phyloP scores from a whole-genome alignment of 1,139 yeast species.

The Pichia sp. region DNA sequence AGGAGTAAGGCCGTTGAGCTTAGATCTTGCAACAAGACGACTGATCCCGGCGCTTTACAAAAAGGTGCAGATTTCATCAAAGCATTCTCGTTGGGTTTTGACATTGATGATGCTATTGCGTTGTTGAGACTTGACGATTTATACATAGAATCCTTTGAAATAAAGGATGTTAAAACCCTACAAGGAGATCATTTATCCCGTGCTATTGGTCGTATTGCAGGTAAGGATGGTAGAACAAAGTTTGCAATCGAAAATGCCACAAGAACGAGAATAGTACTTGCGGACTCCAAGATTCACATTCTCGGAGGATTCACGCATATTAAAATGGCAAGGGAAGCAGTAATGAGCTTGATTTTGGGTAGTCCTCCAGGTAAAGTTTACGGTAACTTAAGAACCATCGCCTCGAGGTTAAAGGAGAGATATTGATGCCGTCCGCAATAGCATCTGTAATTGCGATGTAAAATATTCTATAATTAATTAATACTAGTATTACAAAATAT shows the following conservation, averaged over 20 bases:
- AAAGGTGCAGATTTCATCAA: constrained; percentile 95
- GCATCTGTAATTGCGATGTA: background rate
- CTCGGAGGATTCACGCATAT: constrained; percentile 96
- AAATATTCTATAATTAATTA: background rate
- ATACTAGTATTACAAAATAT: background rate
- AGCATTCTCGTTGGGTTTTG: constrained; percentile 94
- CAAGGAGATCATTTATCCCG: constrained; percentile 95
- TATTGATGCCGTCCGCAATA: constrained; percentile 43
- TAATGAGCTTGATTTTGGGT: constrained; percentile 90
- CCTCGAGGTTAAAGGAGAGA: constrained; percentile 95
- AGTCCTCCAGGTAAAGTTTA: constrained; percentile 98
- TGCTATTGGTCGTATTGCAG: constrained; percentile 99
- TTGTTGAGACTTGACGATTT: constrained; percentile 88
- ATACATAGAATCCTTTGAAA: constrained; percentile 93
- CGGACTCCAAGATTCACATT: constrained; percentile 93
- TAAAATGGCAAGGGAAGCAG: constrained; percentile 96
- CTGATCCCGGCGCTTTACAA: constrained; percentile 91
- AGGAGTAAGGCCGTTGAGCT: constrained; percentile 81
- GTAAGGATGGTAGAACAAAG: constrained; percentile 98
- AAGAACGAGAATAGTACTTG: constrained; percentile 93
- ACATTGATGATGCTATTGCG: constrained; percentile 95
- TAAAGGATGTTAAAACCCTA: constrained; percentile 93
- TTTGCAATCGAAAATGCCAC: constrained; percentile 98
- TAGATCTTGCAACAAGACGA: constrained; percentile 76
- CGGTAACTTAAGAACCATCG: constrained; percentile 93